A percentile compares a stretch with the other conserved stretches of the same genome.
Conservation (phyloP, 2,329 filamentous ascomycete genomes). For the Aspergillus sp. region DNA sequence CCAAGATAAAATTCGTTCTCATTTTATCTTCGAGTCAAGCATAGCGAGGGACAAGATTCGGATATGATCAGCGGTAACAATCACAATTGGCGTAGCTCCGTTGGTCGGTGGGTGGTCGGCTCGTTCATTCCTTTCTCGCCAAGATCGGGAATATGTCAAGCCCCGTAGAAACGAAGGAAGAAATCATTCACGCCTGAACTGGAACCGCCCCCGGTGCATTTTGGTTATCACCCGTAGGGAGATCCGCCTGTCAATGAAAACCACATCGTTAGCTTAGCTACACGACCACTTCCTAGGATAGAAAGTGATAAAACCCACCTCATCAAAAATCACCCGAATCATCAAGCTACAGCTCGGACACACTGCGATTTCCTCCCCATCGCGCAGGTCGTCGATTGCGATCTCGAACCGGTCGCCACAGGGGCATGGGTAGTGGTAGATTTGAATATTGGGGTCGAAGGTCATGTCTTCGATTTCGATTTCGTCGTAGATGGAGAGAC, state of each 20-base stretch:
- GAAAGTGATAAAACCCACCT: constrained; percentile 45
- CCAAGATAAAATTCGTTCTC: background rate
- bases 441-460: constrained; percentile 69
- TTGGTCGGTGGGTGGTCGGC: too few species aligned
- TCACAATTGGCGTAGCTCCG: too few species aligned
- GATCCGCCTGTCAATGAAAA: constrained; percentile 37
- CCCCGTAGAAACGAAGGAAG: too few species aligned
- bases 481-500: constrained; percentile 81
- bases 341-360: constrained; percentile 96
- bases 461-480: constrained; percentile 99
- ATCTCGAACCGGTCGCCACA: constrained; percentile 97
- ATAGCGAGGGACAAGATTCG: background rate
- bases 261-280: constrained; percentile 1
- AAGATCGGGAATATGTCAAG: too few species aligned
- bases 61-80: too few species aligned
- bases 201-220: constrained; percentile 24
- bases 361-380: constrained; percentile 89
- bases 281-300: background rate
- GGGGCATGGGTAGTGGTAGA: constrained; percentile 94
- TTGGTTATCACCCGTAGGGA: constrained; percentile 40
- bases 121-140: too few species aligned
- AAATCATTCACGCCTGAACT: constrained; percentile 30
- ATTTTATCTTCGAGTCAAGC: background rate
- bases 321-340: constrained; percentile 89
- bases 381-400: constrained; percentile 69